phyloP scores from a whole-genome alignment of 2,329 filamentous ascomycete species.

The Colletotrichum sidae region DNA sequence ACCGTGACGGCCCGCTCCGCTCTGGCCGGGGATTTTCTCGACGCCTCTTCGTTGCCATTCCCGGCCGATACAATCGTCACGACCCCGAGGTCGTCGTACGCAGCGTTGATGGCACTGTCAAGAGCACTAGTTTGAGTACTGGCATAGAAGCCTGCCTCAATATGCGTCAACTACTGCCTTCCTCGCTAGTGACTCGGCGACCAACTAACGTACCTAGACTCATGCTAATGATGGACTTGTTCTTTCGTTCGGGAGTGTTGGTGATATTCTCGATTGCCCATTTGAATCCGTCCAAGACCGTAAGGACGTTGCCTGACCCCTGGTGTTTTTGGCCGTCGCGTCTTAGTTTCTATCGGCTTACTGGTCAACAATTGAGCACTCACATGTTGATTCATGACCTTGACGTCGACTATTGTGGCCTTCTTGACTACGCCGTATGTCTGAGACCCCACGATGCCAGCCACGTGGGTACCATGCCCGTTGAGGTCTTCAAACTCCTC shows the following conservation, averaged over 20 bases:
- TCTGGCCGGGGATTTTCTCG: slow-evolving; percentile 59
- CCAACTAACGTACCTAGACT: slow-evolving; percentile 46
- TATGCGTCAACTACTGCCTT: slow-evolving; percentile 42
- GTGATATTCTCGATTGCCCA: slow-evolving; percentile 51
- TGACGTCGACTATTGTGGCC: slow-evolving; percentile 55
- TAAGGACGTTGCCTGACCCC: slow-evolving; percentile 23
- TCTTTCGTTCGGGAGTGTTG: slow-evolving; percentile 40
- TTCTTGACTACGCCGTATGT: slow-evolving; percentile 57
- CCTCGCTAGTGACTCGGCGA: background rate
- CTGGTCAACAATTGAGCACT: slow-evolving; percentile 1
- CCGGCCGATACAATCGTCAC: slow-evolving; percentile 67
- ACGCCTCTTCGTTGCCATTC: slow-evolving; percentile 50
- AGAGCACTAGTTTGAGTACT: slow-evolving; percentile 52
- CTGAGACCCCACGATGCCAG: slow-evolving; percentile 50
- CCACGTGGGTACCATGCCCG: slow-evolving; percentile 57
- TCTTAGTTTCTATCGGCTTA: slow-evolving; percentile 15
- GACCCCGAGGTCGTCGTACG: slow-evolving; percentile 58
- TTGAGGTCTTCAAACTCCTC: slow-evolving; percentile 48
- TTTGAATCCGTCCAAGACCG: slow-evolving; percentile 47
- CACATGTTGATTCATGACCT: slow-evolving; percentile 50
- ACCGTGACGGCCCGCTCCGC: slow-evolving; percentile 63
- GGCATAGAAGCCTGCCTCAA: slow-evolving; percentile 30
- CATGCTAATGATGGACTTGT: slow-evolving; percentile 57
- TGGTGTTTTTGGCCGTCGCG: slow-evolving; percentile 45
- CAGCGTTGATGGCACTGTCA: slow-evolving; percentile 61